Conservation (phyloP, 768 basidiomycete genomes). For the Galerina sulciceps region DNA sequence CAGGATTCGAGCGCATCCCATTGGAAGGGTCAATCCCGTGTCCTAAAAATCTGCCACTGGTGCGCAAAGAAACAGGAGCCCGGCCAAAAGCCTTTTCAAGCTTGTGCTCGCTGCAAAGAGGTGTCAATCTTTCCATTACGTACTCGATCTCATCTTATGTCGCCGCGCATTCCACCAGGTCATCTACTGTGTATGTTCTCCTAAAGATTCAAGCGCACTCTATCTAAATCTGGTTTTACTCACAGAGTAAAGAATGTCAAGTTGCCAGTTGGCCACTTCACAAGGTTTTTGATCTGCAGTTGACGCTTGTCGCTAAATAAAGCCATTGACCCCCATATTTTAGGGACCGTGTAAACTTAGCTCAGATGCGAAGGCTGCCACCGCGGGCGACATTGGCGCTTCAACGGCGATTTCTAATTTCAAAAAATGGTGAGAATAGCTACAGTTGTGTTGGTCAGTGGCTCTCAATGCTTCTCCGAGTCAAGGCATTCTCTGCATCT, state of each 20-base stretch:
- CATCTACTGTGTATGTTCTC: conserved; percentile 27
- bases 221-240: conserved; percentile 14
- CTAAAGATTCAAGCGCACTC: conserved; percentile 1
- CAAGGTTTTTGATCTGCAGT: conserved; percentile 16
- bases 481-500: conserved; percentile 29
- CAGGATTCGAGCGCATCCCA: conserved; percentile 14
- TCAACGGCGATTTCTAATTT: conserved; percentile 22
- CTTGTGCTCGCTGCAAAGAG: conserved; percentile 32
- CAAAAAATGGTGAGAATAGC: conserved; percentile 28
- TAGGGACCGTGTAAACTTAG: conserved; percentile 27
- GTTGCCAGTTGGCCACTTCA: conserved; percentile 30
- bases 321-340: conserved; percentile 9
- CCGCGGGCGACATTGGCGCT: conserved; percentile 14
- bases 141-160: background rate
- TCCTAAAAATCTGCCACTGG: conserved; percentile 32
- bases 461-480: background rate
- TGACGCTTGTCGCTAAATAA: conserved; percentile 1
- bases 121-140: conserved; percentile 11
- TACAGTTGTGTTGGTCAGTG: background rate
- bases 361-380: conserved; percentile 17
- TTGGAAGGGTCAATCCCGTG: conserved; percentile 31
- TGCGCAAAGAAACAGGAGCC: conserved; percentile 29
- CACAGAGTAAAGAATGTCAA: conserved; percentile 31
- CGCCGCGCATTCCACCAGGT: conserved; percentile 18
- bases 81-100: conserved; percentile 26